phyloP scores from a whole-genome alignment of 768 basidiomycete genomes.

The Mycena crocata region DNA sequence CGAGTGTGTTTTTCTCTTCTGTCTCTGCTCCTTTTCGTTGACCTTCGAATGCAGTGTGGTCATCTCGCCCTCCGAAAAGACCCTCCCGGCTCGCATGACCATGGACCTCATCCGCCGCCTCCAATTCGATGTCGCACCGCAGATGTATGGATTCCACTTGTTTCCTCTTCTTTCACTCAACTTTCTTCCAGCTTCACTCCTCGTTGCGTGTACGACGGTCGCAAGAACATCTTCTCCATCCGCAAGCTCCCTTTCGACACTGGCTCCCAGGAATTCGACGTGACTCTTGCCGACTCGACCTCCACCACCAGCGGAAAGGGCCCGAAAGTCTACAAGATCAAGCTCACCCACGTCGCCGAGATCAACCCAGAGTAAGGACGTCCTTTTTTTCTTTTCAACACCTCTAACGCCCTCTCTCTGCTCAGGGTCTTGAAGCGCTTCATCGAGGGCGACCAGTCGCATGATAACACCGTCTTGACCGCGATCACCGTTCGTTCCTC shows the following conservation, averaged over 20 bases:
- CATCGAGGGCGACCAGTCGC: constrained; percentile 61
- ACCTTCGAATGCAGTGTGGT: constrained; percentile 49
- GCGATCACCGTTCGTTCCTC: constrained; percentile 59
- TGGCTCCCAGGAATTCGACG: constrained; percentile 73
- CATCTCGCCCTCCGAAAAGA: constrained; percentile 77
- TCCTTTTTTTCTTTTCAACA: not conserved
- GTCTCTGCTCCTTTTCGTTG: constrained; percentile 6
- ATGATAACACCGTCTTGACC: constrained; percentile 67
- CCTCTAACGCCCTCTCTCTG: not conserved
- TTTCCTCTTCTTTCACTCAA: not conserved
- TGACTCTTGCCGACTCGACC: constrained; percentile 57
- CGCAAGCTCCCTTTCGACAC: constrained; percentile 68
- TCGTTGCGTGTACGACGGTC: constrained; percentile 58
- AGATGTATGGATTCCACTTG: constrained; percentile 45
- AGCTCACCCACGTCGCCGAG: constrained; percentile 64
- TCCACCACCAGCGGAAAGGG: constrained; percentile 50
- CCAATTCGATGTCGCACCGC: constrained; percentile 66
- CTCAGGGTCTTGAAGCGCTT: constrained; percentile 70
- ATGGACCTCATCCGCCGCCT: constrained; percentile 75
- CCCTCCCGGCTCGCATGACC: constrained; percentile 73
- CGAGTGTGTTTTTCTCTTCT: constrained; percentile 65
- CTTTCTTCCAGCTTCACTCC: constrained; percentile 65
- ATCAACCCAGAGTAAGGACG: constrained; percentile 60
- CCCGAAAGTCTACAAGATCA: constrained; percentile 76
- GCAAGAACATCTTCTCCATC: constrained; percentile 79